Conservation (phyloP, 1,139 yeast genomes). For the Blastobotrys serpentis region DNA sequence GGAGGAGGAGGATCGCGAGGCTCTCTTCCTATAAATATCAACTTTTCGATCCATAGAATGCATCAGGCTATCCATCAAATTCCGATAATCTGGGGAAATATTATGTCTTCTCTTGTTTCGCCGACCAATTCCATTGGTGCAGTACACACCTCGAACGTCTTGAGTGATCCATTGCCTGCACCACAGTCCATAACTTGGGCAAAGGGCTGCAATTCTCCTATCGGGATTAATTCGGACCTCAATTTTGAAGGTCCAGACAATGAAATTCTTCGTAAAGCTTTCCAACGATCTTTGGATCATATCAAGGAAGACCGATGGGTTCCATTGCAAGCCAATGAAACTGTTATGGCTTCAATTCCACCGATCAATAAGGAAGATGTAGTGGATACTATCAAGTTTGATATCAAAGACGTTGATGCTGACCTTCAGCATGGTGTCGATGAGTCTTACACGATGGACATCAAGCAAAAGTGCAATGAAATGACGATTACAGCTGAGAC, state of each 20-base stretch:
- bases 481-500: constrained; percentile 40
- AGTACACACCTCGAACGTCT: neutral
- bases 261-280: constrained; percentile 13
- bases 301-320: constrained; percentile 10
- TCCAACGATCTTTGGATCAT: constrained; percentile 11
- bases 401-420: constrained; percentile 31
- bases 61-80: neutral
- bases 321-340: constrained; percentile 4
- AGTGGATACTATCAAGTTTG: neutral
- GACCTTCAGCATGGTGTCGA: constrained; percentile 46
- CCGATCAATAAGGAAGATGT: neutral
- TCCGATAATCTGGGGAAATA: neutral
- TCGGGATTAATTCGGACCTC: constrained; percentile 7
- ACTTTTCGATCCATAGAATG: too few species aligned
- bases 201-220: neutral
- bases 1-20: too few species aligned
- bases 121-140: neutral
- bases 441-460: constrained; percentile 42
- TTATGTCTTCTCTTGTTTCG: neutral
- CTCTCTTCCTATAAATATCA: too few species aligned
- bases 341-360: neutral
- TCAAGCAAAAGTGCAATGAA: constrained; percentile 24
- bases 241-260: constrained; percentile 9
- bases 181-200: constrained; percentile 2
- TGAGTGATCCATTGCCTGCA: constrained; percentile 6